Base-by-base conservation (phyloP, 768 basidiomycete genomes). In the Trichaptum fuscoviolaceum region DNA sequence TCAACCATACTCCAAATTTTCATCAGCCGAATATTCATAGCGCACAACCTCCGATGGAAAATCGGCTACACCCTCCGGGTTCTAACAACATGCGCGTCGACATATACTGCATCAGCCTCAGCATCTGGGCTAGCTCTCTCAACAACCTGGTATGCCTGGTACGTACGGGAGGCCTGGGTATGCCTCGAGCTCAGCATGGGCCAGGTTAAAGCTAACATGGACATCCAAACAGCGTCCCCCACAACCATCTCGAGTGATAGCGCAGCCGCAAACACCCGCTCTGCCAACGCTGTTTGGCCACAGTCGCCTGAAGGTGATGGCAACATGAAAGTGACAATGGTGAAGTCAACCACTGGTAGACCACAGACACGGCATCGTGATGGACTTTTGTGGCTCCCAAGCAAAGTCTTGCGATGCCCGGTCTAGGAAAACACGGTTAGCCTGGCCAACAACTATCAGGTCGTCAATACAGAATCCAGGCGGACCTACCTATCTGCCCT, bases 221-320 rank as follows among this genome's bases (percentile, higher is more conserved):
- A 25, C 73, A 63, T 27, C 63, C 68, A 20, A 79, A 76, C 68
- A 70, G 79, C 57, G 75, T 79, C 7, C 82, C 0, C 81, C 84
- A 24, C 81, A 81, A 7, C 80, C 79, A 66, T 79, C 77, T 8
- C 75, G 77, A 20, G 74, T 77, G 5, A 73, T 73, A 23, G 74
- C 80, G 4, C 81, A 79, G 69, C 69, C 73, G 7, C 82, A 80
- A 71, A 78, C 78, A 17, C 77, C 81, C 20, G 78, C 73, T 67
- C 77, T 68, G 52, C 65, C 68, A 24, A 67, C 70, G 59, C 23
- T 5, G 59, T 5, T 9, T 18, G 59, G 3, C 59, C 59, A 20
- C 59, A 61, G 30, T 61, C 59, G 3, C 59, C 7, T 34, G 5
- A 25, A 61, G 59, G 25, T 3, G 59, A 61, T 7, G 30, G 30